phyloP scores from a whole-genome alignment of 768 basidiomycete genomes.

The Lactarius akahatsu region DNA sequence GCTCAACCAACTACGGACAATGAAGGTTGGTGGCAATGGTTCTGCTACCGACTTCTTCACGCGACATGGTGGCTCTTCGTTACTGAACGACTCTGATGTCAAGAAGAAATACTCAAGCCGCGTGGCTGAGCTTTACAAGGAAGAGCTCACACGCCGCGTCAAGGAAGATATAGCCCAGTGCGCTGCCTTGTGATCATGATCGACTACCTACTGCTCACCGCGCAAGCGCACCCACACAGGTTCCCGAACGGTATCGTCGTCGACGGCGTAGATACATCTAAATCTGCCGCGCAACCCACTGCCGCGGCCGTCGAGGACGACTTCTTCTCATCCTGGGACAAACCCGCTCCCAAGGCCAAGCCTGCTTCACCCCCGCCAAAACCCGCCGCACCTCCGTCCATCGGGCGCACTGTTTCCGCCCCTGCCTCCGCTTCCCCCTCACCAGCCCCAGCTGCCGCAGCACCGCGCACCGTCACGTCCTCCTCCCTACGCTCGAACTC shows the following conservation, averaged over 20 bases:
- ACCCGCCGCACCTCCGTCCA: slow-evolving; percentile 19
- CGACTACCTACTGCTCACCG: slow-evolving; percentile 10
- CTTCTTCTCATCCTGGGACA: slow-evolving; percentile 97
- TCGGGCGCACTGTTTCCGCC: slow-evolving; percentile 26
- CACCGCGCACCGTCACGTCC: slow-evolving; percentile 65
- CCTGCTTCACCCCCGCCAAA: slow-evolving; percentile 30
- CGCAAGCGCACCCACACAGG: slow-evolving; percentile 39
- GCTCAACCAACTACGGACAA: slow-evolving; percentile 82
- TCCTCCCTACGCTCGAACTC: slow-evolving; percentile 55
- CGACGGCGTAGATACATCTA: slow-evolving; percentile 68
- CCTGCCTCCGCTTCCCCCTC: not conserved
- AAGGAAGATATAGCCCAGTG: slow-evolving; percentile 73
- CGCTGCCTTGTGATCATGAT: slow-evolving; percentile 31
- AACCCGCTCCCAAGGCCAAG: slow-evolving; percentile 51
- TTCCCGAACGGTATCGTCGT: slow-evolving; percentile 74
- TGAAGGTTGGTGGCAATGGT: slow-evolving; percentile 95
- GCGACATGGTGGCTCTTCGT: slow-evolving; percentile 74
- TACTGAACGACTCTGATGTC: slow-evolving; percentile 70
- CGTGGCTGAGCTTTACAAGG: slow-evolving; percentile 86
- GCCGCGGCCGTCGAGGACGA: slow-evolving; percentile 67
- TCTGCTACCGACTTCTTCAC: slow-evolving; percentile 86
- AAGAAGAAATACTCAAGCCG: slow-evolving; percentile 89
- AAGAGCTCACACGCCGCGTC: slow-evolving; percentile 79
- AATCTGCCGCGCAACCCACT: slow-evolving; percentile 37
- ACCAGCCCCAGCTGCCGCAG: slow-evolving; percentile 38